These are phyloP conservation scores for Chlamydomonas applanata DNA, from an alignment of 139 green algal genomes.

Conservation along the genomic window DNA sequence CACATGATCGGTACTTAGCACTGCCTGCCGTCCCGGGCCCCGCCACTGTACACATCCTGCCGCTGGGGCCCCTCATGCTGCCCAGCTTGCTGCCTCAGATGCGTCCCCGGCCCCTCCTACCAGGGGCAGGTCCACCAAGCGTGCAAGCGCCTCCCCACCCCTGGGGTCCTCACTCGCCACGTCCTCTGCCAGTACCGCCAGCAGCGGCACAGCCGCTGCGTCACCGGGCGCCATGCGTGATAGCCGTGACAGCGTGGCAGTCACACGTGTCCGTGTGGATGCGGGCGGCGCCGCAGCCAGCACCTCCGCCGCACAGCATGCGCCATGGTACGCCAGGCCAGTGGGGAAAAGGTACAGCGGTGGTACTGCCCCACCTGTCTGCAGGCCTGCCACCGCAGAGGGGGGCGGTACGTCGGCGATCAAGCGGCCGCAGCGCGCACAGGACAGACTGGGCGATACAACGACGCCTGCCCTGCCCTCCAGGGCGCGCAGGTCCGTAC, in stretches of 20 bases:
- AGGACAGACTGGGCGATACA: slow-evolving; percentile 23
- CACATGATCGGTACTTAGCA: too few species aligned
- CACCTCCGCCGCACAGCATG: slow-evolving; percentile 61
- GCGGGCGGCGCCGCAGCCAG: slow-evolving; percentile 25
- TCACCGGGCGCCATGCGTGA: not conserved
- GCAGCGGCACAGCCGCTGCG: not conserved
- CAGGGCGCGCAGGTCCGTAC: slow-evolving; percentile 49
- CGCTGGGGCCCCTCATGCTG: slow-evolving; percentile 46
- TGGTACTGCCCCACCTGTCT: slow-evolving; percentile 51
- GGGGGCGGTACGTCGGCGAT: slow-evolving; percentile 44
- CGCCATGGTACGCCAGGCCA: slow-evolving; percentile 64
- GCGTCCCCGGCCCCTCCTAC: not conserved
- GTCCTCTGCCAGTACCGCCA: not conserved
- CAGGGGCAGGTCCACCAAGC: slow-evolving; percentile 6
- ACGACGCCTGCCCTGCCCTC: slow-evolving; percentile 18
- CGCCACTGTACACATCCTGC: too few species aligned
- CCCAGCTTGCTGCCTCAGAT: not conserved
- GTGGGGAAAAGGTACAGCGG: slow-evolving; percentile 81
- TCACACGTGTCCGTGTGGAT: not conserved
- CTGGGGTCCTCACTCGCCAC: slow-evolving; percentile 14
- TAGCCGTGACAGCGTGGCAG: not conserved
- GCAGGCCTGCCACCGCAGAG: slow-evolving; percentile 4
- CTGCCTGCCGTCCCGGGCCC: too few species aligned
- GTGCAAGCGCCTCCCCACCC: not conserved
- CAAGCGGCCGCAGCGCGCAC: slow-evolving; percentile 54